Percentiles rank a stretch among this genome's conserved stretches.
phyloP scores from a whole-genome alignment of 2,329 filamentous ascomycete species.

The Pseudocercospora fuligena region DNA sequence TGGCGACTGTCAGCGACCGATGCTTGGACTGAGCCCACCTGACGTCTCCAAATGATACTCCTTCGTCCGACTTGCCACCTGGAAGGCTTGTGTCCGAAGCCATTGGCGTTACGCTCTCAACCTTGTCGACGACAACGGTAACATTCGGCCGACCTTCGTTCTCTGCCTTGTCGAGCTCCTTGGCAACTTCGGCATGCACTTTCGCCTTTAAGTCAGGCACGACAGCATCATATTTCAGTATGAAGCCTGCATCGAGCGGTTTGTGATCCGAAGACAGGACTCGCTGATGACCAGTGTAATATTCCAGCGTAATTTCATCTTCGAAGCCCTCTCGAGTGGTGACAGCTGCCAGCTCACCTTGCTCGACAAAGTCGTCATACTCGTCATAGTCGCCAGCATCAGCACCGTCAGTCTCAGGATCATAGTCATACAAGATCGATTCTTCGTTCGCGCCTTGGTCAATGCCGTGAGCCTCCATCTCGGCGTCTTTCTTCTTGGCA shows the following conservation, averaged over 20 bases:
- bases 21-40: slow-evolving; percentile 69
- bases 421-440: slow-evolving; percentile 85
- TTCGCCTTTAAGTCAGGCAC: slow-evolving; percentile 82
- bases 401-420: slow-evolving; percentile 77
- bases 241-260: slow-evolving; percentile 82
- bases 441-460: slow-evolving; percentile 77
- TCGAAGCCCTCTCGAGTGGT: slow-evolving; percentile 64
- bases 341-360: slow-evolving; percentile 56
- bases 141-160: slow-evolving; percentile 82
- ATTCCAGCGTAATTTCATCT: slow-evolving; percentile 60
- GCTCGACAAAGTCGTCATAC: slow-evolving; percentile 51
- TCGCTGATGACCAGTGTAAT: slow-evolving; percentile 86
- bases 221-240: slow-evolving; percentile 82
- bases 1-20: slow-evolving; percentile 80
- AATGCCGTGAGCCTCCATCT: slow-evolving; percentile 81
- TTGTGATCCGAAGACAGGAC: slow-evolving; percentile 96
- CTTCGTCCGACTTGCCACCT: slow-evolving; percentile 53
- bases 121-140: slow-evolving; percentile 72
- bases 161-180: slow-evolving; percentile 85
- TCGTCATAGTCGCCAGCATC: slow-evolving; percentile 60
- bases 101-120: slow-evolving; percentile 42
- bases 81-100: slow-evolving; percentile 20
- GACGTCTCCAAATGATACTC: slow-evolving; percentile 79
- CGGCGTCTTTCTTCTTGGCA: slow-evolving; percentile 74
- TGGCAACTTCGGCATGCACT: slow-evolving; percentile 83